Base-by-base conservation (phyloP, 306 rosid species). In the Sicyos baderoa region DNA sequence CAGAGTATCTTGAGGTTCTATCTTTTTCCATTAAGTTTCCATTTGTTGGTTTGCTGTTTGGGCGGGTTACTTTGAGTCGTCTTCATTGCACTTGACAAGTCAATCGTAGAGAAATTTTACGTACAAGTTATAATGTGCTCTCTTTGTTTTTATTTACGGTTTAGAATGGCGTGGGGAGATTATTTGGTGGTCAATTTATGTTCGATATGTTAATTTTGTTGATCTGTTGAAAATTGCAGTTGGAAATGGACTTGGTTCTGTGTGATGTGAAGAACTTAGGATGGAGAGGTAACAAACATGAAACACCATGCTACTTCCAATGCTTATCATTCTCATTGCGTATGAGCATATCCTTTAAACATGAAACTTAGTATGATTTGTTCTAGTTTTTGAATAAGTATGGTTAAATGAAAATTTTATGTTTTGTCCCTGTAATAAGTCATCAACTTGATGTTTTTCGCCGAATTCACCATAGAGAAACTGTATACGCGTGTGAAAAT, bases 1-100 rank as follows among this genome's bases (percentile, higher is more conserved):
- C 96, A 9, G 90, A 84, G 77, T 88, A 86, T 66, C 95, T 93
- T 50, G 99, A 93, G 99, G 97, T 93, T 74, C 48, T 22, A 27
- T 66, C 21, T 22, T 23, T 67, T 67, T 22, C 23, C 42, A 45
- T 45, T 63, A 40, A 4, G 50, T 40, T 66, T 1, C 37, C 54
- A 19, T 47, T 29, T 59, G 11, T 29, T 59, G 65, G 44, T 60
- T 59, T 59, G 14, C 7, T 40, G 64, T 71, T 72, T 55, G 72
- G 71, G 16, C 75, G 71, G 57, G 14, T 73, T 37, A 45, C 62
- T 56, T 40, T 47, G 44, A 45, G 67, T 70, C 9, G 7, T 77
- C 53, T 80, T 63, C 44, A 35, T 48, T 23, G 51, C 74, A 79
- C 6, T 4, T 9, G 61, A 18, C 5, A 14, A 11, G 62, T 23